A percentile compares a stretch with the other conserved stretches of the same genome.
phyloP scores from a whole-genome alignment of 139 green algal genomes.

The Monoraphidium neglectum region DNA sequence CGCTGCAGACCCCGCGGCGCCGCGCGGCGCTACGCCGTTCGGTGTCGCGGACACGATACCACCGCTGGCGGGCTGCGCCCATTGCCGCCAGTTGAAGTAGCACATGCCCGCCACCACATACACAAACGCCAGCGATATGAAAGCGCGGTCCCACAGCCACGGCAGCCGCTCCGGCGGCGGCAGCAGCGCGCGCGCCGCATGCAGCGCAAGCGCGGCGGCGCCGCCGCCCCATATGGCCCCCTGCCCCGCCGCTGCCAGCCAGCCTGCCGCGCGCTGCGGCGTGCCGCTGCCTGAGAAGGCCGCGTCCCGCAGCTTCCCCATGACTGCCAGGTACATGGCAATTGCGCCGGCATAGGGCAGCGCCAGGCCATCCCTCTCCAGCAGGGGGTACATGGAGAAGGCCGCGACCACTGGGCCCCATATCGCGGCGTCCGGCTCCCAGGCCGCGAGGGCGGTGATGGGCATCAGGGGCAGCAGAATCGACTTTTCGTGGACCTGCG shows the following conservation, averaged over 20 bases:
- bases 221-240: too few species aligned
- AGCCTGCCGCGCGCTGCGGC: background rate
- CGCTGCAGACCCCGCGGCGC: too few species aligned
- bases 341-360: constrained; percentile 64
- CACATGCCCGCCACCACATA: constrained; percentile 34
- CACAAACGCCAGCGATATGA: constrained; percentile 53
- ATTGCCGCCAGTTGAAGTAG: constrained; percentile 48
- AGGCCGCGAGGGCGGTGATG: constrained; percentile 62
- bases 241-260: background rate
- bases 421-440: constrained; percentile 50
- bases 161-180: constrained; percentile 44
- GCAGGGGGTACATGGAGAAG: constrained; percentile 93
- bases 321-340: constrained; percentile 36
- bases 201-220: constrained; percentile 27
- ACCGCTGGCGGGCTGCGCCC: background rate
- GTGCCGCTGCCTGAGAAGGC: background rate
- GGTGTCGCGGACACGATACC: too few species aligned
- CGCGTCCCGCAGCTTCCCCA: constrained; percentile 13
- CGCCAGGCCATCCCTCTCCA: constrained; percentile 79
- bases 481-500: constrained; percentile 97
- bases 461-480: constrained; percentile 93
- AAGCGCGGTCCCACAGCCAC: constrained; percentile 63
- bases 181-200: constrained; percentile 33
- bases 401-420: constrained; percentile 60
- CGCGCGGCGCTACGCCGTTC: too few species aligned